phyloP scores from a whole-genome alignment of 192 early-diverging fungal species.

The Podila clonocystis region DNA sequence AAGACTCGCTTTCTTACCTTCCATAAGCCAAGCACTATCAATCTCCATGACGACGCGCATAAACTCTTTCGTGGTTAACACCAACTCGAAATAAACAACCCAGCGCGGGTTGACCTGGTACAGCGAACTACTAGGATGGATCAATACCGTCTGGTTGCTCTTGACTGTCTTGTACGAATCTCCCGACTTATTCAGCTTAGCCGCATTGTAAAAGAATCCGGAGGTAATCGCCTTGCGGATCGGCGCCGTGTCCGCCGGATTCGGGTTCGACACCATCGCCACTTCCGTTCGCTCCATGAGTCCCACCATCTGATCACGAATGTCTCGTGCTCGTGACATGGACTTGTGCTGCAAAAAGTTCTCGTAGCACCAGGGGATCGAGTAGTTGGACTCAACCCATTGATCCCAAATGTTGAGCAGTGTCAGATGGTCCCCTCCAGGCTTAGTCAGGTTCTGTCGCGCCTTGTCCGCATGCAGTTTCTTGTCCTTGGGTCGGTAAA shows the following conservation, averaged over 20 bases:
- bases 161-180: conserved; percentile 94
- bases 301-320: conserved; percentile 93
- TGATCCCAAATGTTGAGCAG: conserved; percentile 94
- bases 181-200: conserved; percentile 83
- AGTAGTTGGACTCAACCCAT: conserved; percentile 91
- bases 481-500: conserved; percentile 93
- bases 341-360: conserved; percentile 96
- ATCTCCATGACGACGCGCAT: conserved; percentile 97
- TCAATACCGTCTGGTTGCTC: conserved; percentile 84
- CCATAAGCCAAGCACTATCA: conserved; percentile 84
- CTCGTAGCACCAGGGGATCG: conserved; percentile 96
- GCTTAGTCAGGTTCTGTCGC: conserved; percentile 85
- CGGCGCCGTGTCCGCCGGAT: conserved; percentile 85
- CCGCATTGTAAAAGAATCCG: conserved; percentile 97
- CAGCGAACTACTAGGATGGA: conserved; percentile 90
- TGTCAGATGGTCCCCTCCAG: conserved; percentile 95
- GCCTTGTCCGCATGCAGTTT: conserved; percentile 94
- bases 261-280: conserved; percentile 79
- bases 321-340: conserved; percentile 88
- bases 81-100: conserved; percentile 93
- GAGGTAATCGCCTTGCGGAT: conserved; percentile 93
- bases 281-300: conserved; percentile 96
- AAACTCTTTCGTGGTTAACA: conserved; percentile 94
- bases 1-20: conserved; percentile 57
- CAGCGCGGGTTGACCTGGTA: conserved; percentile 86